Base-by-base conservation (phyloP, 345 rosid species). In the Populus euphratica region DNA sequence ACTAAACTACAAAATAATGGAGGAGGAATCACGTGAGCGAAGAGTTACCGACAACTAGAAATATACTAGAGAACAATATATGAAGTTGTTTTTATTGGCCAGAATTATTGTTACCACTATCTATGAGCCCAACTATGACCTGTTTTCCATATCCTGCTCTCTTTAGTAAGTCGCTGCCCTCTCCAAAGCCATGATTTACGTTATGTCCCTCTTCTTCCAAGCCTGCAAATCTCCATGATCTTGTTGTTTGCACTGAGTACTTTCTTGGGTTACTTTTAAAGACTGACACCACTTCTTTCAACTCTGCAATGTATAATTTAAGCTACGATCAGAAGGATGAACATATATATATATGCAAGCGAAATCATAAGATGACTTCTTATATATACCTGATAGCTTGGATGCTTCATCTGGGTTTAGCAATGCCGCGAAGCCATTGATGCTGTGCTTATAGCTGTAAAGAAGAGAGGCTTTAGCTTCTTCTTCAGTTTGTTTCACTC, bases 211-310 rank as follows among this genome's bases (percentile, higher is more conserved):
- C 73, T 29, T 74, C 89, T 9, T 91, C 82, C 67, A 94, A 75
- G 16, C 97, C 98, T 62, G 85, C 85, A 76, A 94, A 94, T 72
- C 90, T 87, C 98, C 98, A 94, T 64, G 98, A 94, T 80, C 98
- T 80, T 76, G 98, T 92, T 0, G 97, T 94, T 39, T 90, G 97
- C 64, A 84, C 11, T n/a, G 89, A 78, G 78, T 92, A 90, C 80
- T 85, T 85, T 73, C 82, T 77, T 31, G 89, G 85, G 1, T 86
- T 68, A 75, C 90, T 90, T 73, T 78, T 56, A 50, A 84, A 74
- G 12, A 94, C 90, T 2, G 92, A 85, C 20, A 79, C 84, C 64
- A 94, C 97, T 25, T 87, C 97, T 35, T 91, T 87, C 77, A 85
- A 9, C 78, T 86, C 98, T 94, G 87, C 35, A 27, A 76, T 68